Percentiles rank a stretch among this genome's conserved stretches.
phyloP scores from a whole-genome alignment of 495 filamentous ascomycete genomes.

The Zalerion maritima region DNA sequence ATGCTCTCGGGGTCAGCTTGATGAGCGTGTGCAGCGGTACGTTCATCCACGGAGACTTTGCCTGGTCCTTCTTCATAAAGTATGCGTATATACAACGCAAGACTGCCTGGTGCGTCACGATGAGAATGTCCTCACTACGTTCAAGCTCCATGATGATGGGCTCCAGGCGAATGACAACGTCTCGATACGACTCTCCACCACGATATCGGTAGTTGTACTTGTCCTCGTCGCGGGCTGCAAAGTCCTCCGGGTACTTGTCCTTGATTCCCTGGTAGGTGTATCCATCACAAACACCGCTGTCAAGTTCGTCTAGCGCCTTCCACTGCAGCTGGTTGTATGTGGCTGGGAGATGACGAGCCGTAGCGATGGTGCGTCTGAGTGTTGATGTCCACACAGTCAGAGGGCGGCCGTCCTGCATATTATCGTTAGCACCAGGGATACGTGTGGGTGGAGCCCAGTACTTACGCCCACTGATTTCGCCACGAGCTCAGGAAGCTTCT shows the following conservation, averaged over 20 bases:
- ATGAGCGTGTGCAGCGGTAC: conserved; percentile 85
- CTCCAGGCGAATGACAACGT: conserved; percentile 93
- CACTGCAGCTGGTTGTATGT: conserved; percentile 86
- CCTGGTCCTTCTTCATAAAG: conserved; percentile 92
- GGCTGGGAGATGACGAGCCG: conserved; percentile 61
- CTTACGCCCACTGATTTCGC: conserved; percentile 60
- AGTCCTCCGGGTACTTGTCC: conserved; percentile 81
- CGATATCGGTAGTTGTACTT: conserved; percentile 99
- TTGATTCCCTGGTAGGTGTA: conserved; percentile 90
- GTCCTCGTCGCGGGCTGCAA: conserved; percentile 84
- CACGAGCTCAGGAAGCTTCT: conserved; percentile 65
- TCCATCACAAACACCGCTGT: conserved; percentile 90
- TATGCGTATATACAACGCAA: conserved; percentile 95
- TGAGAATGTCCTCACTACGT: conserved; percentile 88
- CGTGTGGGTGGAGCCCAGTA: conserved; percentile 4
- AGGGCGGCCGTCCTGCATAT: conserved; percentile 43
- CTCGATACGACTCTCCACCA: conserved; percentile 90
- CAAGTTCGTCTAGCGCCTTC: conserved; percentile 96
- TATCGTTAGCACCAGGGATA: conserved; percentile 2
- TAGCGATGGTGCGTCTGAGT: conserved; percentile 80
- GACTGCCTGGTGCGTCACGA: conserved; percentile 95
- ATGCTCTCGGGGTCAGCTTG: conserved; percentile 90
- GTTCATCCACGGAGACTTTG: conserved; percentile 90
- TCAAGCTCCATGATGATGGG: conserved; percentile 99
- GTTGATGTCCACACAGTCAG: conserved; percentile 97